Conservation (phyloP, 2,329 filamentous ascomycete genomes). For the Mariannaea elegans region DNA sequence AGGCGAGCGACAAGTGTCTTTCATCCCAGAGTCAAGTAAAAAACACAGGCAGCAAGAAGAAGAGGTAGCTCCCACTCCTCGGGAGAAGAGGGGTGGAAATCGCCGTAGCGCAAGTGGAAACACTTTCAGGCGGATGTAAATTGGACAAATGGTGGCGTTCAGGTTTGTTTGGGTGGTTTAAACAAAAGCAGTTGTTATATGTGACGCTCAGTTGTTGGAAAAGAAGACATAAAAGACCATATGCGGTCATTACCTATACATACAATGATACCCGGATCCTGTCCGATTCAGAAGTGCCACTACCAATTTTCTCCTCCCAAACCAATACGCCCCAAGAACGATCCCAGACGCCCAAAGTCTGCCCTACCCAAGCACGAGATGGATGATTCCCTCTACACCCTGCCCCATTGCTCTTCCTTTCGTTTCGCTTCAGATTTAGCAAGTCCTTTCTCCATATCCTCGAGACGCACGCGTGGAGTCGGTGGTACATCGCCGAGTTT, state of each 20-base stretch:
- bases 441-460: slow-evolving; percentile 68
- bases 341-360: neutral
- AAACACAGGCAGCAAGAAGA: slow-evolving; percentile 54
- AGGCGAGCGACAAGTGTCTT: slow-evolving; percentile 76
- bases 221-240: slow-evolving; percentile 32
- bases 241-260: slow-evolving; percentile 41
- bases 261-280: slow-evolving; percentile 44
- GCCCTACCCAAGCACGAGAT: neutral
- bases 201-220: slow-evolving; percentile 31
- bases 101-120: slow-evolving; percentile 81
- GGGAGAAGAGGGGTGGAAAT: slow-evolving; percentile 47
- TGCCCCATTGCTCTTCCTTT: slow-evolving; percentile 41
- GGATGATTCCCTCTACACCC: slow-evolving; percentile 17
- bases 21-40: slow-evolving; percentile 68
- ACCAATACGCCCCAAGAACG: neutral
- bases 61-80: slow-evolving; percentile 37
- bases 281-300: slow-evolving; percentile 34
- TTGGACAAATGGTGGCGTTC: slow-evolving; percentile 28
- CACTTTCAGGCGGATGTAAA: slow-evolving; percentile 74
- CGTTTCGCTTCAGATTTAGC: slow-evolving; percentile 49
- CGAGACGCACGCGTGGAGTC: slow-evolving; percentile 62
- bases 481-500: slow-evolving; percentile 63
- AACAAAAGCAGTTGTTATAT: slow-evolving; percentile 34
- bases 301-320: slow-evolving; percentile 31
- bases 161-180: slow-evolving; percentile 29